phyloP scores from a whole-genome alignment of 2,329 filamentous ascomycete species.

The Pseudogymnoascus sp. region DNA sequence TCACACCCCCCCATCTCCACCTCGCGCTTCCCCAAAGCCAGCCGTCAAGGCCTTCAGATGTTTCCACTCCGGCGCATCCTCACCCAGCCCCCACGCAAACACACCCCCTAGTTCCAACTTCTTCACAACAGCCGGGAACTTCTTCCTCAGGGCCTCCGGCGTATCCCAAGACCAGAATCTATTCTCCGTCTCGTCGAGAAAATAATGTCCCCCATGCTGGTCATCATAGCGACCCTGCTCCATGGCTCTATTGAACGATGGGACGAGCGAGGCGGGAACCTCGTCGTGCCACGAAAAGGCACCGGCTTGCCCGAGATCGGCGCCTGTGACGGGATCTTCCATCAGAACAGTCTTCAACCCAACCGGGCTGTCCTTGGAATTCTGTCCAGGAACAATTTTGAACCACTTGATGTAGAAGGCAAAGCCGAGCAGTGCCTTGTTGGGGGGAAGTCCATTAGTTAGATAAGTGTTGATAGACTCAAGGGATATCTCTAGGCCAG shows the following conservation, averaged over 20 bases:
- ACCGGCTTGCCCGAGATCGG: slow-evolving; percentile 48
- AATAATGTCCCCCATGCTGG: slow-evolving; percentile 55
- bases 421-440: slow-evolving; percentile 53
- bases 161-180: slow-evolving; percentile 73
- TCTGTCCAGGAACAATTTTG: slow-evolving; percentile 37
- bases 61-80: slow-evolving; percentile 44
- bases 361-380: slow-evolving; percentile 33
- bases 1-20: neutral
- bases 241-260: slow-evolving; percentile 50
- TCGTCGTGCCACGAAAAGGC: slow-evolving; percentile 53
- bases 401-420: slow-evolving; percentile 63
- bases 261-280: slow-evolving; percentile 42
- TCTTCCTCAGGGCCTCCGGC: slow-evolving; percentile 47
- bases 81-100: slow-evolving; percentile 68
- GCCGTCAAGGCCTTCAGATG: slow-evolving; percentile 36
- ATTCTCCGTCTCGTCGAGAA: slow-evolving; percentile 49
- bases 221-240: slow-evolving; percentile 47
- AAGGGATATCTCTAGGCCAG: slow-evolving; percentile 47
- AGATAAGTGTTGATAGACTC: slow-evolving; percentile 52
- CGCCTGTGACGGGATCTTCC: slow-evolving; percentile 50
- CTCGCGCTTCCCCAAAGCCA: neutral
- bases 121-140: slow-evolving; percentile 52
- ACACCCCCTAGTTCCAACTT: slow-evolving; percentile 55
- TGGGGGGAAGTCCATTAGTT: slow-evolving; percentile 39
- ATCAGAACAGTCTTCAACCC: slow-evolving; percentile 48